These are phyloP conservation scores for Skeletonema marinoi DNA, from an alignment of 108 stramenopile species.

Conservation along the genomic window DNA sequence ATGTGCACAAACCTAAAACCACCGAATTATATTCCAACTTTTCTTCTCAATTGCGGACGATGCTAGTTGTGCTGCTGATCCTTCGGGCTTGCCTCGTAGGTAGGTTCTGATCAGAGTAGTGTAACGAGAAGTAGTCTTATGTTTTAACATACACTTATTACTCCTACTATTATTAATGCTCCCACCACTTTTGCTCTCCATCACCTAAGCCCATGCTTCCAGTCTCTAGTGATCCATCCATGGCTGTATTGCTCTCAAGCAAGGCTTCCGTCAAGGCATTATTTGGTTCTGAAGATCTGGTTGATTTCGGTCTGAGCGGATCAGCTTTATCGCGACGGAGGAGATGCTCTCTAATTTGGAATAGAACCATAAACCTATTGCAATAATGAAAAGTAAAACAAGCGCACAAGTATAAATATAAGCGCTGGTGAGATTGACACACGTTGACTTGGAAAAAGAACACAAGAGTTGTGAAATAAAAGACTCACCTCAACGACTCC, in stretches of 20 bases:
- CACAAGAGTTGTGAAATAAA: neutral
- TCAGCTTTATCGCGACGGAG: neutral
- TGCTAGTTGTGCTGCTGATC: neutral
- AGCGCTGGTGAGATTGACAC: no score
- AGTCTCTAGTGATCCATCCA: neutral
- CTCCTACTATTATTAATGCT: neutral
- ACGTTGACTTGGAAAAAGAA: no score
- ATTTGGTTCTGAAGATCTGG: neutral
- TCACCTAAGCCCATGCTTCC: neutral
- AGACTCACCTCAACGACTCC: conserved; percentile 27
- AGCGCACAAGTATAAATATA: no score
- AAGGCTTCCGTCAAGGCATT: conserved; percentile 14
- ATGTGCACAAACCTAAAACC: neutral
- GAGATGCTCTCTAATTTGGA: conserved; percentile 13
- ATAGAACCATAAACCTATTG: conserved; percentile 9
- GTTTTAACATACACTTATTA: neutral
- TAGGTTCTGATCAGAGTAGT: neutral
- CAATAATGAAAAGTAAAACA: neutral
- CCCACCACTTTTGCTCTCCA: conserved; percentile 12
- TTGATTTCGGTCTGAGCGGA: conserved; percentile 6
- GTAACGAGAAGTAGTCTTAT: neutral
- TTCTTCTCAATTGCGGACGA: neutral
- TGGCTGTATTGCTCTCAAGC: neutral
- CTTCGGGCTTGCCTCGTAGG: neutral
- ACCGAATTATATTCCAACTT: neutral